These are phyloP conservation scores for Didymellaceae sp. DNA, from an alignment of 2,329 filamentous ascomycete species.

Conservation along the genomic window DNA sequence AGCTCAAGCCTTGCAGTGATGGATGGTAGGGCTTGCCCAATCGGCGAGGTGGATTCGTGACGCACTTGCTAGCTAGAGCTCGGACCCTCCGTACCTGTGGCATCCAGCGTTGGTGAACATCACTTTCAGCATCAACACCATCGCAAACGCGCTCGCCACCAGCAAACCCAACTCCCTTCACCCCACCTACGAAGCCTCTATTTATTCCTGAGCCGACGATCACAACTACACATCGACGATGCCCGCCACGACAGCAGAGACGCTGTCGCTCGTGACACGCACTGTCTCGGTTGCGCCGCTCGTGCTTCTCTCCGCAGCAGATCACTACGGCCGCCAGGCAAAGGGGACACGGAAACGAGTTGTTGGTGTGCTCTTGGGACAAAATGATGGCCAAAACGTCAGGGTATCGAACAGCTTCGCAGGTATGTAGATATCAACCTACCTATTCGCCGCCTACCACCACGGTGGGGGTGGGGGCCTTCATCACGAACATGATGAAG, in stretches of 20 bases:
- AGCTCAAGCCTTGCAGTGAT: too few species aligned
- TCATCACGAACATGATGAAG: slow-evolving; percentile 7
- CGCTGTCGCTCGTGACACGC: slow-evolving; percentile 89
- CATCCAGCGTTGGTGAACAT: slow-evolving; percentile 39
- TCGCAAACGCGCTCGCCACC: slow-evolving; percentile 25
- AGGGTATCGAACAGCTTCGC: slow-evolving; percentile 99
- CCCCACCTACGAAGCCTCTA: slow-evolving; percentile 3
- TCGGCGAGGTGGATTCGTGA: slow-evolving; percentile 15
- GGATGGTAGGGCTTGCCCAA: background rate
- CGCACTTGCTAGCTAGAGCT: slow-evolving; percentile 31
- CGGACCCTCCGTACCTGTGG: slow-evolving; percentile 15
- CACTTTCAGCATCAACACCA: slow-evolving; percentile 44
- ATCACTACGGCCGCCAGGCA: slow-evolving; percentile 94
- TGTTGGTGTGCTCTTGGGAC: slow-evolving; percentile 90
- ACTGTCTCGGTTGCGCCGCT: slow-evolving; percentile 97
- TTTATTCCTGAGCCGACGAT: slow-evolving; percentile 4
- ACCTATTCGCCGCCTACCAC: slow-evolving; percentile 23
- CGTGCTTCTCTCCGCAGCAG: slow-evolving; percentile 95
- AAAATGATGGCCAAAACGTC: slow-evolving; percentile 95
- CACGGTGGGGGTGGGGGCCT: slow-evolving; percentile 7
- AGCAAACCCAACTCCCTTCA: slow-evolving; percentile 18
- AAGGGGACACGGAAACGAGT: slow-evolving; percentile 89
- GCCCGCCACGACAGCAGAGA: slow-evolving; percentile 97
- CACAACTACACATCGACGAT: slow-evolving; percentile 57
- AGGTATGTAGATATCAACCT: slow-evolving; percentile 62